Evolutionary conservation across 2,329 filamentous ascomycete genomes (phyloP).

Genomic region (Cercospora sp.): DNA sequence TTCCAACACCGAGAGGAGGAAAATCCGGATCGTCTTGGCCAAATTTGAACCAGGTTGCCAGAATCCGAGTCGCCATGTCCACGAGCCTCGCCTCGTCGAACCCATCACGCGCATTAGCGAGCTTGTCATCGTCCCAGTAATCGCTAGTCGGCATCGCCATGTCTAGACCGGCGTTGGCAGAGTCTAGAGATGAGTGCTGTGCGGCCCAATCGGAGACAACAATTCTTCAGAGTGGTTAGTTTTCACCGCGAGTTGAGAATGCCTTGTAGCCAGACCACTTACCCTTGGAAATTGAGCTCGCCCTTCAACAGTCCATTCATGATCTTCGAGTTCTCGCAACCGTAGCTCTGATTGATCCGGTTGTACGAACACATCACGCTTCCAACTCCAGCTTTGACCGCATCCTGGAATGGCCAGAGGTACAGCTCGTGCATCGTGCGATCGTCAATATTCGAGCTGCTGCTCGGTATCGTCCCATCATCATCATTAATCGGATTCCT

Average conservation of each 20-base stretch:
- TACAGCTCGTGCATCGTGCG: slow-evolving; percentile 68
- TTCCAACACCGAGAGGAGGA: slow-evolving; percentile 48
- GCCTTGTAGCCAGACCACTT: background rate
- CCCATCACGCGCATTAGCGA: slow-evolving; percentile 61
- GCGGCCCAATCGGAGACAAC: slow-evolving; percentile 71
- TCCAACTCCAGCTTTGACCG: slow-evolving; percentile 50
- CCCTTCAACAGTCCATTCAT: slow-evolving; percentile 71
- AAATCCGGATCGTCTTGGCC: slow-evolving; percentile 51
- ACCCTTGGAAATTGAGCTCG: slow-evolving; percentile 72
- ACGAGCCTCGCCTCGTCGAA: slow-evolving; percentile 57
- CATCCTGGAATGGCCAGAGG: slow-evolving; percentile 57
- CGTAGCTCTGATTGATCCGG: slow-evolving; percentile 48
- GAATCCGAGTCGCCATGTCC: slow-evolving; percentile 59
- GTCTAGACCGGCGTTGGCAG: slow-evolving; percentile 63
- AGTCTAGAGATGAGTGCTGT: slow-evolving; percentile 60
- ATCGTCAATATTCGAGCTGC: slow-evolving; percentile 60
- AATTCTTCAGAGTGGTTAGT: slow-evolving; percentile 19
- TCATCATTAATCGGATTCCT: slow-evolving; percentile 43
- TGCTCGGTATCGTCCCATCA: slow-evolving; percentile 28
- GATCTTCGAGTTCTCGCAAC: slow-evolving; percentile 69
- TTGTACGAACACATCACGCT: slow-evolving; percentile 44
- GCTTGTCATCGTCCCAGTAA: slow-evolving; percentile 41
- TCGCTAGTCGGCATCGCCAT: slow-evolving; percentile 63
- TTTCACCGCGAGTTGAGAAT: background rate
- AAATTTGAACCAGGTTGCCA: slow-evolving; percentile 60